Percentiles rank a stretch among this genome's conserved stretches.
Evolutionary conservation across 2,329 filamentous ascomycete species (phyloP).

Genomic region (Fusarium sp.): DNA sequence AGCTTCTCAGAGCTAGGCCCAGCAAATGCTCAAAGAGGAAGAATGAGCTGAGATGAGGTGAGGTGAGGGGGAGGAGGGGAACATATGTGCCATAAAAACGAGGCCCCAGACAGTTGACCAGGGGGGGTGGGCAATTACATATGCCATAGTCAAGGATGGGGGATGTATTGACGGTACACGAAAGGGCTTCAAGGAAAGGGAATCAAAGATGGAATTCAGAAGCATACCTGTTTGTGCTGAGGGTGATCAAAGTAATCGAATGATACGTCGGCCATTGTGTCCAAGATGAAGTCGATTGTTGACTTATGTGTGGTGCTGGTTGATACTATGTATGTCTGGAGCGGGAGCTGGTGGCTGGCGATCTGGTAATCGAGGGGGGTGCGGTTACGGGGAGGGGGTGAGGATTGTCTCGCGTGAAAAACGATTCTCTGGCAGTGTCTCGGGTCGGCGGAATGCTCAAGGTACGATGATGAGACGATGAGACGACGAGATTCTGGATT

Average conservation of each 20-base stretch:
- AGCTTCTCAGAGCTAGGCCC: constrained; percentile 23
- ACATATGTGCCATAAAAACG: constrained; percentile 44
- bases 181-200: not conserved
- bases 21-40: constrained; percentile 30
- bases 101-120: constrained; percentile 37
- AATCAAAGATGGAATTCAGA: constrained; percentile 3
- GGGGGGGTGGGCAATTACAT: constrained; percentile 34
- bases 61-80: constrained; percentile 37
- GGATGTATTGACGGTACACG: constrained; percentile 2
- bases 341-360: constrained; percentile 12
- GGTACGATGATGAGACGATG: constrained; percentile 26
- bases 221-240: constrained; percentile 45
- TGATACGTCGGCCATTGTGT: constrained; percentile 45
- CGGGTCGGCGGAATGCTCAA: constrained; percentile 15
- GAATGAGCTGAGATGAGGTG: constrained; percentile 39
- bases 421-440: constrained; percentile 9
- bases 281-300: constrained; percentile 28
- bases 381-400: constrained; percentile 23
- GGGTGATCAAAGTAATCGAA: constrained; percentile 46
- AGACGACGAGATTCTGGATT: constrained; percentile 12
- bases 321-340: constrained; percentile 33
- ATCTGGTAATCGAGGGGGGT: constrained; percentile 29
- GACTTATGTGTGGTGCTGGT: constrained; percentile 35
- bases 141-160: constrained; percentile 18
- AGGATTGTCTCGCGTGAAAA: not conserved